Evolutionary conservation across 352 stramenopile species (phyloP), one percentile per base, ranked within the genome.

Genomic region (Phytophthora kernoviae): DNA sequence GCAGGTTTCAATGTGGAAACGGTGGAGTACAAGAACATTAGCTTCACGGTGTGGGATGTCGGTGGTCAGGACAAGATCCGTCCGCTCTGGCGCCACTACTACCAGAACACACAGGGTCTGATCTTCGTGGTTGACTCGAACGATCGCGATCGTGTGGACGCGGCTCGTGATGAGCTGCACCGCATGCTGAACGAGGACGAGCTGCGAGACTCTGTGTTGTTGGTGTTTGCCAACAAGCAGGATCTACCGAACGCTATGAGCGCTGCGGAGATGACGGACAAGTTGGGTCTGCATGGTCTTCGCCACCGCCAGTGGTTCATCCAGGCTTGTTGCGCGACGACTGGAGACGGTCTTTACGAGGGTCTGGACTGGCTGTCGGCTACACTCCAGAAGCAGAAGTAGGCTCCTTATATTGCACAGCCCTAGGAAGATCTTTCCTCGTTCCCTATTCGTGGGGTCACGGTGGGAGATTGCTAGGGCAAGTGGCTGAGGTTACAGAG

Each of bases 81-180:
- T 68, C 96, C 96, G 55, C 84, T 99, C 17, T 99, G 97, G 97
- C 88, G 96, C 71, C 97, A 99, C 84, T 99, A 99, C 85, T 99
- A 99, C 84, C 93, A 99, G 82, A 99, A 99, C 84, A 99, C 96
- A 72, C 96, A 99, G 85, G 98, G 95, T 57, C 81, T 99, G 39
- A 99, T 99, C 77, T 99, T 99, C 70, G 97, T 99, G 33, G 97
- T 99, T 52, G 97, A 99, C 82, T 99, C 95, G 54, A 99, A 99
- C 79, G 97, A 99, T 89, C 27, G 18, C 32, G 46, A 54, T 9
- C 46, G 46, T 39, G 46, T 54, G 32, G 32, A 34, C 45, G 91
- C 84, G 40, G 97, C 97, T 40, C 90, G 96, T 46, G 96, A 99
- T 54, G 97, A 99, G 81, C 83, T 99, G 47, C 92, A 99, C 81